Base-by-base conservation (phyloP, 257 asterid genomes). In the Forsythia viridissima region DNA sequence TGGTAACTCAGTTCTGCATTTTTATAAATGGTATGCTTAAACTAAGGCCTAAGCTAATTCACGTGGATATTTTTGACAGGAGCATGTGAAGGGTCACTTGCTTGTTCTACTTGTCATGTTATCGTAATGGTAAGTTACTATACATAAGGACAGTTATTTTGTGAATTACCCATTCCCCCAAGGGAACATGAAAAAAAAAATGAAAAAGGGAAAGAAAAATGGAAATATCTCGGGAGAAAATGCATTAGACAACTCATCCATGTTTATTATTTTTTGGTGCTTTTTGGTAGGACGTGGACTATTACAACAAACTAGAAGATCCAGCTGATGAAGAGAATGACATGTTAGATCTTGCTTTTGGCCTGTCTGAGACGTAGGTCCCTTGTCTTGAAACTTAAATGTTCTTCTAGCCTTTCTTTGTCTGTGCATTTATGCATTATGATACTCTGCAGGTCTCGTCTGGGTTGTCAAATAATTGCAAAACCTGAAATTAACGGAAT, bases 31-130 rank as follows among this genome's bases (percentile, higher is more conserved):
- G 74, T 3, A 48, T 11, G 13, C 8, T 57, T 76, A 36, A 18
- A 46, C 43, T 71, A 70, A 46, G 39, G 67, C 65, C 68, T 77
- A 61, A 37, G 71, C 75, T 74, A 43, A 73, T 37, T 61, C 68
- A 11, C 12, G n/a, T 74, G 66, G 71, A 77, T 81, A 20, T 72
- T 68, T 30, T 83, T 76, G 75, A n/a, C 94, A 93, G 98, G 98
- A 74, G 97, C 98, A 44, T 95, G 99, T 83, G 99, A 95, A 93
- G 99, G 96, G 34, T 93, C 97, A 15, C 97, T 95, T 85, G 99
- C 99, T 55, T 92, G 97, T 88, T 94, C 98, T 65, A 95, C 99
- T 73, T 93, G 99, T 84, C 99, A 93, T 84, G 91, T 93, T 52
- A 90, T 95, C 70, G 94, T 95, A 83, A 93, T 91, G 97, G 99